Evolutionary conservation across 352 stramenopile species (phyloP), one percentile per base, ranked within the genome.

Genomic region (Elongisporangium prolatum): DNA sequence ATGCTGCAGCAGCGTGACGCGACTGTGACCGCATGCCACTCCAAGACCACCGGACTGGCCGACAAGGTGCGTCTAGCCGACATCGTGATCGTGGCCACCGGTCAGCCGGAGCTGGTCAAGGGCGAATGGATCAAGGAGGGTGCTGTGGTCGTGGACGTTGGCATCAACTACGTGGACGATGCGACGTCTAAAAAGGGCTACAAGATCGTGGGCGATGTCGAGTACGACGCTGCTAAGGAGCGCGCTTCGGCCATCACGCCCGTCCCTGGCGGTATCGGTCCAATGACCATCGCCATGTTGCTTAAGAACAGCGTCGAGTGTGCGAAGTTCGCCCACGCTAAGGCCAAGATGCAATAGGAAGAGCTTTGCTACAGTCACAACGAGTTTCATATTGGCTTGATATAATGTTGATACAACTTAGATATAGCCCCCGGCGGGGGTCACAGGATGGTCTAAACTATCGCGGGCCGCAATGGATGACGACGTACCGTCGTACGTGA

Each of bases 81-180:
- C 71, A 93, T 99, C 61, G 90, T 99, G 20, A 75, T 99, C 25
- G 97, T 97, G 6, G 97, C 94, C 28, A 90, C 95, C 21, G 97
- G 98, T 48, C 72, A 93, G 50, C 91, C 97, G 0, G 77, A 98
- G 62, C 81, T 99, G 48, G 79, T 99, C 24, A 96, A 97, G 63
- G 89, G 83, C 50, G 80, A 91, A 37, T 99, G 97, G 97, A 75
- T 99, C 50, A 99, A 99, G 70, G 76, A 91, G 7, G 97, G 97
- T 49, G 94, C 91, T 20, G 93, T 98, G 17, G 97, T 99, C 7
- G 96, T 99, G 61, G 97, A 99, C 80, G 96, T 99, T 18, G 98
- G 98, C 17, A 99, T 99, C 69, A 99, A 98, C 76, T 98, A 95
- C 61, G 89, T 99, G 17, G 89, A 98, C 62, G 82, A 95, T 56